Percentiles rank a stretch among this genome's conserved stretches.
Conservation (phyloP, 2,329 filamentous ascomycete species). For the Colletotrichum graminicola region DNA sequence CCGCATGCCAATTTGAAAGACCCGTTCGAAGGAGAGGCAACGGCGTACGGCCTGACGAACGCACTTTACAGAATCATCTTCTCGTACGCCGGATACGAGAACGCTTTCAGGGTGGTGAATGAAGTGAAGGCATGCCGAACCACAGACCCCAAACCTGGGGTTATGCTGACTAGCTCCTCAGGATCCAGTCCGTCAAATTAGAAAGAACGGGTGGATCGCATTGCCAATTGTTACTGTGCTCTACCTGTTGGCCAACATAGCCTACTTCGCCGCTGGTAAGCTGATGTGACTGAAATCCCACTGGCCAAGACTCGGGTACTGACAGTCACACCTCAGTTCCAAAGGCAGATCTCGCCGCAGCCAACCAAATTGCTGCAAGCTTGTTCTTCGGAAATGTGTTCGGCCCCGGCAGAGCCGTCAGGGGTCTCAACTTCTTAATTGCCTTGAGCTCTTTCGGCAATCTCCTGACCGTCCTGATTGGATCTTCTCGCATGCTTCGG, state of each 20-base stretch:
- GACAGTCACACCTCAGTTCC: neutral
- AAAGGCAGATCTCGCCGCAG: neutral
- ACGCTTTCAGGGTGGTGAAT: neutral
- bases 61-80: neutral
- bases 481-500: conserved; percentile 66
- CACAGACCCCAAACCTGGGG: neutral
- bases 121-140: neutral
- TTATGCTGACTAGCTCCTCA: neutral
- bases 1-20: neutral
- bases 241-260: neutral
- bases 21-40: neutral
- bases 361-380: neutral
- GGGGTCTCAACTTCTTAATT: conserved; percentile 68
- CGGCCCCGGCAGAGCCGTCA: conserved; percentile 59
- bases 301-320: neutral
- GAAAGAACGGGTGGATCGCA: neutral
- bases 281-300: neutral
- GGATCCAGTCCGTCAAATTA: neutral
- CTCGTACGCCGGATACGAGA: neutral
- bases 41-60: neutral
- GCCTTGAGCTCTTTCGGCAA: conserved; percentile 70
- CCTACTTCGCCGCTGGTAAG: neutral
- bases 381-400: conserved; percentile 58
- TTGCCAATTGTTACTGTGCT: neutral
- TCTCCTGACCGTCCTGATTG: conserved; percentile 66